phyloP scores from a whole-genome alignment of 2,329 filamentous ascomycete species.

The Neodidymelliopsis sp. region DNA sequence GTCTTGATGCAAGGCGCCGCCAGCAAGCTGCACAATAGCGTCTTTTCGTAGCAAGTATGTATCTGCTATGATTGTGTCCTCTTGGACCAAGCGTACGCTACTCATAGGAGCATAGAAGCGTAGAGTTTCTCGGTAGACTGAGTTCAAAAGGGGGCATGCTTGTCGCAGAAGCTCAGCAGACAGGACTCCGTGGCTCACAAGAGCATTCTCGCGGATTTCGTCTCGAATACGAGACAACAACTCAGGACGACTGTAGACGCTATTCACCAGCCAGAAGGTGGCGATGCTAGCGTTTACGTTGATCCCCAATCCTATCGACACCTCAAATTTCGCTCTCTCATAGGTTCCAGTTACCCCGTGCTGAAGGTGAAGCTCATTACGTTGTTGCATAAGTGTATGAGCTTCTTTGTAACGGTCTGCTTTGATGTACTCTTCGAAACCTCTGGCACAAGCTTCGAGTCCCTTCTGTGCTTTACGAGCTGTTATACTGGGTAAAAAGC shows the following conservation, averaged over 20 bases:
- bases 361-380: slow-evolving; percentile 26
- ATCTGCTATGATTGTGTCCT: slow-evolving; percentile 53
- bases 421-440: slow-evolving; percentile 38
- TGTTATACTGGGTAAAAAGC: slow-evolving; percentile 46
- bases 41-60: slow-evolving; percentile 55
- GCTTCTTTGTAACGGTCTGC: slow-evolving; percentile 30
- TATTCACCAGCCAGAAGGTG: slow-evolving; percentile 56
- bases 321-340: slow-evolving; percentile 33
- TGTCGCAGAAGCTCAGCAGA: slow-evolving; percentile 50
- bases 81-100: slow-evolving; percentile 52
- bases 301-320: slow-evolving; percentile 43
- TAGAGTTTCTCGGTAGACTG: slow-evolving; percentile 56
- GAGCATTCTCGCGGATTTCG: slow-evolving; percentile 46
- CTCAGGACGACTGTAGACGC: slow-evolving; percentile 52
- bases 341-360: slow-evolving; percentile 22
- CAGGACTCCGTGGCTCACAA: slow-evolving; percentile 36
- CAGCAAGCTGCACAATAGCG: slow-evolving; percentile 55
- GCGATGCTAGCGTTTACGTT: slow-evolving; percentile 55
- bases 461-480: slow-evolving; percentile 50
- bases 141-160: slow-evolving; percentile 54
- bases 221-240: slow-evolving; percentile 51
- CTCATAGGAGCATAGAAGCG: slow-evolving; percentile 52
- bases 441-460: slow-evolving; percentile 41
- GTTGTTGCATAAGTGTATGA: slow-evolving; percentile 32
- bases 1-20: slow-evolving; percentile 54